Evolutionary conservation across 139 green algal genomes (phyloP).

Genomic region (Picochlorum sp.): DNA sequence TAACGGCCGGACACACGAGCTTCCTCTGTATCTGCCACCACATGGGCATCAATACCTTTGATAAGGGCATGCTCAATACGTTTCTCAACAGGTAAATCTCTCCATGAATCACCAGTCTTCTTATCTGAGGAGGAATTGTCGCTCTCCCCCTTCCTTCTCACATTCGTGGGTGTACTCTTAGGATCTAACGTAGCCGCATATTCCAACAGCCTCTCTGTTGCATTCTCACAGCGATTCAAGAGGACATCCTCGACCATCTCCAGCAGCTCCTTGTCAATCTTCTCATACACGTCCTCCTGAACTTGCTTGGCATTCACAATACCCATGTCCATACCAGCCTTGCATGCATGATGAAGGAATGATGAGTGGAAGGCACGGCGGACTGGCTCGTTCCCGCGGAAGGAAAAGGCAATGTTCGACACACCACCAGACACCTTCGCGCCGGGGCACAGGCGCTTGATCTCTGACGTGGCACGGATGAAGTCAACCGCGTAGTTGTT

Average conservation of each 20-base stretch:
- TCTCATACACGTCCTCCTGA: slow-evolving; percentile 87
- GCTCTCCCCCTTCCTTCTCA: slow-evolving; percentile 55
- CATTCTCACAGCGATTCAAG: slow-evolving; percentile 93
- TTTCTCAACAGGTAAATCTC: slow-evolving; percentile 72
- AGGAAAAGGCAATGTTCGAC: slow-evolving; percentile 97
- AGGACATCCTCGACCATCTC: slow-evolving; percentile 95
- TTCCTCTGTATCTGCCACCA: slow-evolving; percentile 90
- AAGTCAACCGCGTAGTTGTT: too few relatives aligned
- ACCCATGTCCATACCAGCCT: slow-evolving; percentile 98
- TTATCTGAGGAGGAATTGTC: not conserved
- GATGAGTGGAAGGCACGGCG: slow-evolving; percentile 85
- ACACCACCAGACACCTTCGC: slow-evolving; percentile 93
- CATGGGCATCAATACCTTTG: slow-evolving; percentile 96
- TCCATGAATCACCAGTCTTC: slow-evolving; percentile 53
- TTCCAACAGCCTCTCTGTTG: slow-evolving; percentile 93
- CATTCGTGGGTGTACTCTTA: slow-evolving; percentile 82
- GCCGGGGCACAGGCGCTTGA: slow-evolving; percentile 92
- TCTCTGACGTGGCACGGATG: too few relatives aligned
- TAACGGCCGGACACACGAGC: slow-evolving; percentile 60
- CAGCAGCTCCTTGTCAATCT: slow-evolving; percentile 97
- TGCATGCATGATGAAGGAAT: slow-evolving; percentile 91
- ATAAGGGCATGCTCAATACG: slow-evolving; percentile 87
- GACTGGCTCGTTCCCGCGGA: slow-evolving; percentile 95
- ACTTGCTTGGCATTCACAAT: slow-evolving; percentile 94
- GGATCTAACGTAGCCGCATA: slow-evolving; percentile 83